These are phyloP conservation scores for Coniophora puteana DNA, from an alignment of 1,284 basidiomycete genomes.

Conservation along the genomic window DNA sequence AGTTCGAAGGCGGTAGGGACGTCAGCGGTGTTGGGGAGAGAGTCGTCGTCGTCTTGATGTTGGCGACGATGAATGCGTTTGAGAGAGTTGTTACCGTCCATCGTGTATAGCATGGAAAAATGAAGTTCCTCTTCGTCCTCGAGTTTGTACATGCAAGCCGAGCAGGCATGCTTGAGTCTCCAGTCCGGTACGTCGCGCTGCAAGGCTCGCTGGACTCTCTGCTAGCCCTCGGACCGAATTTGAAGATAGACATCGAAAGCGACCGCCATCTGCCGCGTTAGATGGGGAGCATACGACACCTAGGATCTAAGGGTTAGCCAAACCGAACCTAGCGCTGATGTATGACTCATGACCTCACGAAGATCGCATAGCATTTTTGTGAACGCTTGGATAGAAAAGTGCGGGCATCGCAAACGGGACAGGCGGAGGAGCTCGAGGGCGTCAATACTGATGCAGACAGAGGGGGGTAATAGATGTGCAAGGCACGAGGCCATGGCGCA, in stretches of 20 bases:
- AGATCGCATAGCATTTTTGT: conserved; percentile 13
- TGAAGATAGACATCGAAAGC: conserved; percentile 11
- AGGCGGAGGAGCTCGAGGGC: conserved; percentile 9
- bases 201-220: neutral
- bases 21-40: conserved; percentile 1
- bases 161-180: conserved; percentile 10
- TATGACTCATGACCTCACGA: too few species aligned
- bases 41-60: conserved; percentile 1
- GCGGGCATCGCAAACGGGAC: conserved; percentile 6
- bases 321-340: too few species aligned
- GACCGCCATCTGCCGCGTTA: conserved; percentile 9
- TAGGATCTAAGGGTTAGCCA: too few species aligned
- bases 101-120: conserved; percentile 8
- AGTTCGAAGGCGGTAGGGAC: conserved; percentile 8
- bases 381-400: conserved; percentile 14
- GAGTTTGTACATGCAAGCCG: conserved; percentile 10
- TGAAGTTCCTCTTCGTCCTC: conserved; percentile 3
- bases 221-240: conserved; percentile 2
- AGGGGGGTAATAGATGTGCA: conserved; percentile 6
- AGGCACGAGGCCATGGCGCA: conserved; percentile 7
- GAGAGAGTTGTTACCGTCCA: conserved; percentile 14
- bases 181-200: conserved; percentile 8
- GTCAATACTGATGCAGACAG: conserved; percentile 4
- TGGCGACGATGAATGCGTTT: conserved; percentile 2
- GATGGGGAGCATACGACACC: conserved; percentile 3